Evolutionary conservation across 2,329 filamentous ascomycete species (phyloP).

Genomic region (Cytospora mali): DNA sequence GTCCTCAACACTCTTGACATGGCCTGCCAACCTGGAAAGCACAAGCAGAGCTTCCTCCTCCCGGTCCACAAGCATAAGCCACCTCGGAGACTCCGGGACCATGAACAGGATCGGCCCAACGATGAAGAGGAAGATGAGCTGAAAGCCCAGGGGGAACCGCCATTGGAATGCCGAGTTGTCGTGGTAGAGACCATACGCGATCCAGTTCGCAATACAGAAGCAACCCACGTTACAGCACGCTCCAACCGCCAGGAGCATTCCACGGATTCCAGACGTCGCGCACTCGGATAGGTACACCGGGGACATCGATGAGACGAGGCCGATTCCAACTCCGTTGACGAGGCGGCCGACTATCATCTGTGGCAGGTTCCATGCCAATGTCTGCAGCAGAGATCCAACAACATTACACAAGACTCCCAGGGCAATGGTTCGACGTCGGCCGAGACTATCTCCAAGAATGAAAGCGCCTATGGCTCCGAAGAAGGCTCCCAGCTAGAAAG

Average conservation of each 20-base stretch:
- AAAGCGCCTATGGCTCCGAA: conserved; percentile 38
- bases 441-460: conserved; percentile 38
- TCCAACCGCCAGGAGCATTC: conserved; percentile 49
- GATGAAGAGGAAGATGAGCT: conserved; percentile 39
- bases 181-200: conserved; percentile 37
- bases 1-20: conserved; percentile 39
- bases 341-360: conserved; percentile 47
- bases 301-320: conserved; percentile 39
- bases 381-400: conserved; percentile 40
- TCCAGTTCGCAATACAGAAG: conserved; percentile 52
- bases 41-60: conserved; percentile 58
- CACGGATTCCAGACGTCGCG: conserved; percentile 41
- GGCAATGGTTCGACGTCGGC: conserved; percentile 38
- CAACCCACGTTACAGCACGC: conserved; percentile 44
- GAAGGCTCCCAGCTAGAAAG: conserved; percentile 38
- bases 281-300: conserved; percentile 41
- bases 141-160: conserved; percentile 35
- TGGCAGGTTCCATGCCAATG: conserved; percentile 39
- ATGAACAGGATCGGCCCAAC: conserved; percentile 37
- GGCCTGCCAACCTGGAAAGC: conserved; percentile 58
- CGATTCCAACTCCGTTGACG: conserved; percentile 45
- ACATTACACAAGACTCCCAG: conserved; percentile 39
- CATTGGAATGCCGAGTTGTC: conserved; percentile 33
- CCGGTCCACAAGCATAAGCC: conserved; percentile 56
- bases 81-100: conserved; percentile 54